These are phyloP conservation scores for Globisporangium carolinianum DNA, from an alignment of 352 stramenopile species.

Conservation along the genomic window DNA sequence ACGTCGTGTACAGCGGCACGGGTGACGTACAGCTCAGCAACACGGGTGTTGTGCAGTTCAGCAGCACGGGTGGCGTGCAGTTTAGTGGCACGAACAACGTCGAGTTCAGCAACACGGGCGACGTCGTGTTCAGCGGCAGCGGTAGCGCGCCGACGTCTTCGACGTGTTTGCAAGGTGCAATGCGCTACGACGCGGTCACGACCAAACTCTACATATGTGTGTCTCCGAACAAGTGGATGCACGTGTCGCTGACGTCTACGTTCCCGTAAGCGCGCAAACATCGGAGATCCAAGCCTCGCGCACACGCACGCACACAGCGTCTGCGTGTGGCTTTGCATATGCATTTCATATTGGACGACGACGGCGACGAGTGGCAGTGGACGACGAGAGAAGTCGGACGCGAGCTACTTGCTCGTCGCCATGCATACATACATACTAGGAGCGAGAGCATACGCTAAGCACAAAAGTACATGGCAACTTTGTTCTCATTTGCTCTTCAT, in stretches of 20 bases:
- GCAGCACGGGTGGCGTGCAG: constrained; percentile 10
- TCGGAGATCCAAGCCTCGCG: background rate
- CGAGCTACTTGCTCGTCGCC: too few relatives aligned
- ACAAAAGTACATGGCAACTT: too few relatives aligned
- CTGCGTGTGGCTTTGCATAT: background rate
- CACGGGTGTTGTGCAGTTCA: background rate
- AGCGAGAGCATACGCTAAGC: too few relatives aligned
- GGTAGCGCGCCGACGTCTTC: constrained; percentile 9
- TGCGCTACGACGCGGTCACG: constrained; percentile 18
- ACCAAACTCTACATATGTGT: constrained; percentile 30
- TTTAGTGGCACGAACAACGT: constrained; percentile 3
- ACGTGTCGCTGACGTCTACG: constrained; percentile 3
- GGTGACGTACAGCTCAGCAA: constrained; percentile 1
- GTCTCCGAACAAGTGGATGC: constrained; percentile 9
- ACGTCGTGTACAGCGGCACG: constrained; percentile 15
- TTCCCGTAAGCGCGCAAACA: background rate
- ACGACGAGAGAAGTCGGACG: too few relatives aligned
- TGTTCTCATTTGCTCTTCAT: too few relatives aligned
- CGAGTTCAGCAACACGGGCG: constrained; percentile 1
- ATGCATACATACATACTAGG: background rate
- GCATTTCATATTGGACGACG: constrained; percentile 1
- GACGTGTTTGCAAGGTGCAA: constrained; percentile 20
- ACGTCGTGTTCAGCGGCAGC: constrained; percentile 9
- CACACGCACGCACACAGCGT: too few relatives aligned
- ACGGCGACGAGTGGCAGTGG: too few relatives aligned